Base-by-base conservation (phyloP, 2,329 filamentous ascomycete species). In the Diaporthe aspalathi region DNA sequence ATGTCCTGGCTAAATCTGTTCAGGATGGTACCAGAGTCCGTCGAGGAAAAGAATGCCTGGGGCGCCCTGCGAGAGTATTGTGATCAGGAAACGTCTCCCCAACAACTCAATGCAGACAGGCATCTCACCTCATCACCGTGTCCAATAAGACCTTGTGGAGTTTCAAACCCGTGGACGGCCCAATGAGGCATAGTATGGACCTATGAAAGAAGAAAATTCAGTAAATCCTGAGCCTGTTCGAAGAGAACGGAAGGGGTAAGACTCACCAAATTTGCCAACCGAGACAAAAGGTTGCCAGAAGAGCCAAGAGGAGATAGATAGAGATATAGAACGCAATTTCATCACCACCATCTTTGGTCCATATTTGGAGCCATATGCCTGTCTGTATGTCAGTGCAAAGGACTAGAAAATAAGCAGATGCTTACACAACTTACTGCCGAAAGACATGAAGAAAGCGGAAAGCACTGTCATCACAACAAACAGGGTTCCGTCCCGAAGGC, bases 1-100 rank as follows among this genome's bases (percentile, higher is more conserved):
- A 35, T 38, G 53, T 57, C 9, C 4, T 62, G 22, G 9, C 32
- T 70, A 67, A 75, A 82, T 82, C 84, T 76, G 29, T 83, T 85
- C 8, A 83, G 76, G 5, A 83, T 82, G 0, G 79, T 79, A 4
- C 83, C 84, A 8, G 76, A 77, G 16, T 84, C 82, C 0, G 81
- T 83, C 5, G 73, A 76, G 0, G 81, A 82, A 67, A 85, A 84
- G 20, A 80, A 83, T 1, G 77, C 77, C 1, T 84, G 74, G 0
- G 82, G 80, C 2, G 83, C 83, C 27, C 82, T 84, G 45, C 43
- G 20, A 1, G 8, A 17, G 1, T 45, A 0, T 45, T 0, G 0
- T 17, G 17, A 0, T 45, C 0, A 45, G 43, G 4, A 20, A 9
- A 17, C 3, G 17, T 7, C 43, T 7, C 0, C 43, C 43, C 17